A percentile compares a stretch with the other conserved stretches of the same genome.
Conservation (phyloP, 345 rosid genomes). For the Eucalyptus erythrocorys region DNA sequence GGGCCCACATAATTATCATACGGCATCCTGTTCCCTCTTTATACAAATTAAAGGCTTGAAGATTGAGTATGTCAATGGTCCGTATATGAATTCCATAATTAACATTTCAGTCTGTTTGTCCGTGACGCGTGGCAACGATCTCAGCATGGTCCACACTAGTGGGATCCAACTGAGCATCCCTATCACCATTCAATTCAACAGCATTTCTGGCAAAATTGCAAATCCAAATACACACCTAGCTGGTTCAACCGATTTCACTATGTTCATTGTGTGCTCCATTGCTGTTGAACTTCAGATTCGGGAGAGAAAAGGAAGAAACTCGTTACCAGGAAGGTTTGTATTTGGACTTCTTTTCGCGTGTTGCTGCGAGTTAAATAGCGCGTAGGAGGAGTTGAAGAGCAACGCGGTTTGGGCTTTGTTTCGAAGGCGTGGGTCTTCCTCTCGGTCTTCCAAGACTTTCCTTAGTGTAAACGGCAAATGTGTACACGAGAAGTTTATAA, state of each 20-base stretch:
- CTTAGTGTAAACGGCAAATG: no score
- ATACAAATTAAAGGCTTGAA: background rate
- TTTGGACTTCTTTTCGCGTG: background rate
- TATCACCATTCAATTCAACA: background rate
- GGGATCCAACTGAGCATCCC: background rate
- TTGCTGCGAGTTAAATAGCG: background rate
- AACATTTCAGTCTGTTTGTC: constrained; percentile 13
- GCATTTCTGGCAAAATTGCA: background rate
- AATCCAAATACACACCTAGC: background rate
- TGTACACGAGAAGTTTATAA: no score
- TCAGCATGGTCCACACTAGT: background rate
- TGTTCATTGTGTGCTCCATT: background rate
- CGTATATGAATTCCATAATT: constrained; percentile 8
- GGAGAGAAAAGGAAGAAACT: background rate
- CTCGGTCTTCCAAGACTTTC: background rate
- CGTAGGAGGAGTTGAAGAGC: background rate
- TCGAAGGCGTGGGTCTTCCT: background rate
- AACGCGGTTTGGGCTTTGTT: background rate
- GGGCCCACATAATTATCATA: background rate
- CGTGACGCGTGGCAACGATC: constrained; percentile 6
- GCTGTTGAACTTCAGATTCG: background rate
- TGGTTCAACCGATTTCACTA: background rate
- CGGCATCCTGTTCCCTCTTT: background rate
- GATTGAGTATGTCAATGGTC: background rate
- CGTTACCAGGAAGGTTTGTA: background rate